Conservation (phyloP, 1,139 yeast genomes). For the Spencermartinsiella ligniputridi region DNA sequence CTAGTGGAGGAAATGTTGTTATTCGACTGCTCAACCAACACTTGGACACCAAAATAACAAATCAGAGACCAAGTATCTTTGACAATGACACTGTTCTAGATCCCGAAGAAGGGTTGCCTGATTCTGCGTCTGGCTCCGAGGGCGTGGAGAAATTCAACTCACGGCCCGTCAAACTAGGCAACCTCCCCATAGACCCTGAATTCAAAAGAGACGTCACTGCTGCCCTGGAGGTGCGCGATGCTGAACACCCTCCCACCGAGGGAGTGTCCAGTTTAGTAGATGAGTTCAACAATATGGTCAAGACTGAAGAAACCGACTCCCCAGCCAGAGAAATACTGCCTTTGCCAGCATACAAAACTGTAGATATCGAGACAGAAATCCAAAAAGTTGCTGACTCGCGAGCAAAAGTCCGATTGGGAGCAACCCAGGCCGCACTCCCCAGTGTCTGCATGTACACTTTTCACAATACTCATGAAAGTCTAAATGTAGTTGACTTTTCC, state of each 20-base stretch:
- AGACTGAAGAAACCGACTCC: conserved; percentile 35
- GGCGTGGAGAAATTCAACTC: conserved; percentile 52
- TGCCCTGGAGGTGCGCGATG: conserved; percentile 75
- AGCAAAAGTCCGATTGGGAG: conserved; percentile 59
- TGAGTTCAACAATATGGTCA: conserved; percentile 42
- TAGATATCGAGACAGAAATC: conserved; percentile 75
- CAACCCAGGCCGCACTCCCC: conserved; percentile 78
- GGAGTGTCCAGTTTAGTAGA: conserved; percentile 37
- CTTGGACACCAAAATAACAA: conserved; percentile 58
- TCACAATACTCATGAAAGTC: conserved; percentile 87
- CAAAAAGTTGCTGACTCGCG: conserved; percentile 78
- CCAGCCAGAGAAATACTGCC: conserved; percentile 78
- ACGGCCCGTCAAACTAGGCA: conserved; percentile 75
- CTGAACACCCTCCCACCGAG: conserved; percentile 30
- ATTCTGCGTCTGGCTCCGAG: conserved; percentile 48
- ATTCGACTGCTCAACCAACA: conserved; percentile 84
- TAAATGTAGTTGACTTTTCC: conserved; percentile 80
- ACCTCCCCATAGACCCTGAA: conserved; percentile 80
- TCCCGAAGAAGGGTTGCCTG: conserved; percentile 63
- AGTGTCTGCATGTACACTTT: conserved; percentile 98
- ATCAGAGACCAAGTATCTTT: conserved; percentile 34
- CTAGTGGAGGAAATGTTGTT: conserved; percentile 84
- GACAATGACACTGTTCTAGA: conserved; percentile 38
- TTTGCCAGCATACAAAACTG: conserved; percentile 73
- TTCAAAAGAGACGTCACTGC: conserved; percentile 80